Percentiles rank a stretch among this genome's conserved stretches.
Evolutionary conservation across 768 basidiomycete species (phyloP).

Genomic region (Suillus plorans): DNA sequence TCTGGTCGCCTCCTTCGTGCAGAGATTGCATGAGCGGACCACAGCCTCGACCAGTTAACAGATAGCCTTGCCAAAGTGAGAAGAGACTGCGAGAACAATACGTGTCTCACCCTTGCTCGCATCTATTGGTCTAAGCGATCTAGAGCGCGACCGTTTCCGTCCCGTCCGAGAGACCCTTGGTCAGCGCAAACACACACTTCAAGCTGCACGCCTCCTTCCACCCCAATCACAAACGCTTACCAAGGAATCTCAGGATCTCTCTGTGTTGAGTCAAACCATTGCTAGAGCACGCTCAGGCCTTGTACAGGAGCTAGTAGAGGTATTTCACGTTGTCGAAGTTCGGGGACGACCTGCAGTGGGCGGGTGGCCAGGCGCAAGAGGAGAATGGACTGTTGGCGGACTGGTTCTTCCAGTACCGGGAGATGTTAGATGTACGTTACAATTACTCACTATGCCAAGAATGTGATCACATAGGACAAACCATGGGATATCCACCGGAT

Average conservation of each 20-base stretch:
- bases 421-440: constrained; percentile 62
- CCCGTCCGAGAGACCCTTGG: constrained; percentile 55
- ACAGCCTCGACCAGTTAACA: constrained; percentile 51
- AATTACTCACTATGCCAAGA: constrained; percentile 21
- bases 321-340: constrained; percentile 81
- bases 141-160: constrained; percentile 64
- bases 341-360: constrained; percentile 43
- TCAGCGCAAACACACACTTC: constrained; percentile 63
- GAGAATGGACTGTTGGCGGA: constrained; percentile 84
- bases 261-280: constrained; percentile 41
- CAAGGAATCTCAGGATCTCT: constrained; percentile 50
- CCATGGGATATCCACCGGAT: constrained; percentile 47
- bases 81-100: constrained; percentile 65
- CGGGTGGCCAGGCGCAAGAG: constrained; percentile 61
- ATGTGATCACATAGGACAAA: neutral
- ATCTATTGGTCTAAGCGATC: neutral
- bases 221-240: constrained; percentile 23
- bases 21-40: constrained; percentile 45
- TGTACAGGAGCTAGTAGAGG: constrained; percentile 81
- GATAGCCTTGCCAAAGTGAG: constrained; percentile 46
- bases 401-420: constrained; percentile 80
- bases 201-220: constrained; percentile 49
- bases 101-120: constrained; percentile 20
- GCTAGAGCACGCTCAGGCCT: constrained; percentile 69
- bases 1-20: constrained; percentile 49